A percentile compares a stretch with the other conserved stretches of the same genome.
Conservation (phyloP, 768 basidiomycete genomes). For the Naganishia randhawae region DNA sequence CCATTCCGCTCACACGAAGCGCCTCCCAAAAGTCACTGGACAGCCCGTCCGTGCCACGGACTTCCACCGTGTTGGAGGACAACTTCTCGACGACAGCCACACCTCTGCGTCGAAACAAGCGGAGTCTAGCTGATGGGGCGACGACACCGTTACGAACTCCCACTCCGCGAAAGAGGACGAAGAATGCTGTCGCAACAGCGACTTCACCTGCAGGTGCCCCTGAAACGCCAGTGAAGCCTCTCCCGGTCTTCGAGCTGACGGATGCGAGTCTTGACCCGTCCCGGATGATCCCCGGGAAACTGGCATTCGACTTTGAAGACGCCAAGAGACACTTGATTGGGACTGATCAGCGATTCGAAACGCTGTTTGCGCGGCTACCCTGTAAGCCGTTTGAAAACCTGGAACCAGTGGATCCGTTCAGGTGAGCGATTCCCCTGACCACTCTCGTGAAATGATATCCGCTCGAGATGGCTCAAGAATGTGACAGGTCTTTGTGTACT, state of each 20-base stretch:
- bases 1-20: constrained; percentile 8
- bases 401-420: constrained; percentile 76
- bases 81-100: constrained; percentile 20
- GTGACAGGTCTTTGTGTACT: constrained; percentile 61
- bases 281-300: constrained; percentile 59
- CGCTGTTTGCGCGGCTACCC: constrained; percentile 62
- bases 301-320: constrained; percentile 72
- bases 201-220: not conserved
- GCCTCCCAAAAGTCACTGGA: constrained; percentile 9
- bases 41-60: not conserved
- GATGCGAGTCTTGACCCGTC: constrained; percentile 15
- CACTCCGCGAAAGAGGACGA: constrained; percentile 8
- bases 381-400: constrained; percentile 75
- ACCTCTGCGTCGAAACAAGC: constrained; percentile 17
- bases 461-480: not conserved
- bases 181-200: not conserved
- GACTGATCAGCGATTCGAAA: constrained; percentile 67
- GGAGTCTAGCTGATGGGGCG: not conserved
- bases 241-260: constrained; percentile 7
- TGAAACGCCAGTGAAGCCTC: constrained; percentile 12
- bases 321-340: constrained; percentile 68
- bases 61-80: not conserved
- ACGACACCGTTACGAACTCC: not conserved
- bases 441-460: too few species aligned
- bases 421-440: constrained; percentile 52